Percentiles rank a stretch among this genome's conserved stretches.
phyloP scores from a whole-genome alignment of 306 rosid genomes.

The Dalbergia cochinchinensis region DNA sequence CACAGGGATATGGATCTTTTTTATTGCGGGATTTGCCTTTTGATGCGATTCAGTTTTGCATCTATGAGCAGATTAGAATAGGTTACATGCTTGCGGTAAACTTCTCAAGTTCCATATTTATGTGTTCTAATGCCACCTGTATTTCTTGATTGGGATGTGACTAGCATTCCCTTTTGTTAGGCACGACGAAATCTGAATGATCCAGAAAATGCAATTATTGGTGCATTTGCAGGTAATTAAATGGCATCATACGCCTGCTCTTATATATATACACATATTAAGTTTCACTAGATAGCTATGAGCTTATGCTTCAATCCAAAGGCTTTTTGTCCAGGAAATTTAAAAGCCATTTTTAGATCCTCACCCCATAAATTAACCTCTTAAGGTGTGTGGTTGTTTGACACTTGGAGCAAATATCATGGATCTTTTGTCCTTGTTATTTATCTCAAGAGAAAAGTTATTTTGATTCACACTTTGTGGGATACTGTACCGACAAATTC shows the following conservation, averaged over 20 bases:
- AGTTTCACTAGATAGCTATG: constrained; percentile 12
- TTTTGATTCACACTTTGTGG: too few relatives aligned
- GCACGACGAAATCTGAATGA: constrained; percentile 81
- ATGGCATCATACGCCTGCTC: constrained; percentile 25
- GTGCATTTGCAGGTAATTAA: constrained; percentile 92
- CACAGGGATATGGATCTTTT: constrained; percentile 92
- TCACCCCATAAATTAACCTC: not conserved
- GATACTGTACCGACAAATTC: too few relatives aligned
- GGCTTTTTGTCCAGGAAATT: not conserved
- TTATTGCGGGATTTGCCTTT: constrained; percentile 90
- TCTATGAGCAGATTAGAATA: constrained; percentile 91
- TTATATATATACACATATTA: not conserved
- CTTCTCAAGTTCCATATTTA: constrained; percentile 39
- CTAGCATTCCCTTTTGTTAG: constrained; percentile 57
- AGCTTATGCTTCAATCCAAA: constrained; percentile 21
- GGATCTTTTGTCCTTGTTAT: not conserved
- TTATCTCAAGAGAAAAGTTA: too few relatives aligned
- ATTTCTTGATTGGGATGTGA: constrained; percentile 32
- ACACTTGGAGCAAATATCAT: not conserved
- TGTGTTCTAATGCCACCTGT: constrained; percentile 6
- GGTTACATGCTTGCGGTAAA: constrained; percentile 86
- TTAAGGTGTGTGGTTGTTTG: not conserved
- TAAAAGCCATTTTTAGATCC: constrained; percentile 12
- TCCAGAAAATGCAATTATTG: constrained; percentile 92
- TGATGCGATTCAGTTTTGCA: constrained; percentile 95